These are phyloP conservation scores for Rubia occidens DNA, from an alignment of 305 asterid genomes.

Conservation along the genomic window DNA sequence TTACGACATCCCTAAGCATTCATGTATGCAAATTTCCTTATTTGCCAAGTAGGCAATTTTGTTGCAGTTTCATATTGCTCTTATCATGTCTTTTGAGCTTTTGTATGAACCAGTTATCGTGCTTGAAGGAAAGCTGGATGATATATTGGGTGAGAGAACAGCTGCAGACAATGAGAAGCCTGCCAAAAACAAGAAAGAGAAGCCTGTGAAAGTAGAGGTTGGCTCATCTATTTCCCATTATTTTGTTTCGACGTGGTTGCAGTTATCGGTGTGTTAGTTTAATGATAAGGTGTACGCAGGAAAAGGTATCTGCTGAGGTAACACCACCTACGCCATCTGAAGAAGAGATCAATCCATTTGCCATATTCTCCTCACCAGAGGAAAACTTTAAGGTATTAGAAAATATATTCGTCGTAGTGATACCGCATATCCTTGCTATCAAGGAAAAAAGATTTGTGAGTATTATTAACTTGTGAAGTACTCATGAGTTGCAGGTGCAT, in stretches of 20 bases:
- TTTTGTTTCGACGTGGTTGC: not conserved
- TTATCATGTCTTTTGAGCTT: not conserved
- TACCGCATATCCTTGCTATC: not conserved
- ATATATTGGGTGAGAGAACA: constrained; percentile 76
- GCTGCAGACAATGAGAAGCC: constrained; percentile 91
- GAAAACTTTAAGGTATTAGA: constrained; percentile 66
- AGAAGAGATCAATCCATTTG: constrained; percentile 77
- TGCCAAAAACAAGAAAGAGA: constrained; percentile 80
- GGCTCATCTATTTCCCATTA: constrained; percentile 13
- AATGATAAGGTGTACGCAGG: constrained; percentile 32
- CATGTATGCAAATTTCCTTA: not conserved
- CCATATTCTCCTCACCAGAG: constrained; percentile 72
- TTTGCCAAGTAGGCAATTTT: not conserved
- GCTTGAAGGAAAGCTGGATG: constrained; percentile 55
- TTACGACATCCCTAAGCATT: not conserved
- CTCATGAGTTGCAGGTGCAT: constrained; percentile 51
- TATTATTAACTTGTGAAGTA: not conserved
- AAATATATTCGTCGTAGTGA: not conserved
- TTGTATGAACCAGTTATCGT: constrained; percentile 11
- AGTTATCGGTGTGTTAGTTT: constrained; percentile 4
- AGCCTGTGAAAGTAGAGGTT: constrained; percentile 68
- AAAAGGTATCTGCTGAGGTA: constrained; percentile 48
- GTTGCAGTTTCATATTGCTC: not conserved
- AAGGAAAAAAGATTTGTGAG: not conserved
- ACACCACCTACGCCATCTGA: constrained; percentile 53